Percentiles rank a stretch among this genome's conserved stretches.
Conservation (phyloP, 768 basidiomycete species). For the Cyclocybe aegerita region DNA sequence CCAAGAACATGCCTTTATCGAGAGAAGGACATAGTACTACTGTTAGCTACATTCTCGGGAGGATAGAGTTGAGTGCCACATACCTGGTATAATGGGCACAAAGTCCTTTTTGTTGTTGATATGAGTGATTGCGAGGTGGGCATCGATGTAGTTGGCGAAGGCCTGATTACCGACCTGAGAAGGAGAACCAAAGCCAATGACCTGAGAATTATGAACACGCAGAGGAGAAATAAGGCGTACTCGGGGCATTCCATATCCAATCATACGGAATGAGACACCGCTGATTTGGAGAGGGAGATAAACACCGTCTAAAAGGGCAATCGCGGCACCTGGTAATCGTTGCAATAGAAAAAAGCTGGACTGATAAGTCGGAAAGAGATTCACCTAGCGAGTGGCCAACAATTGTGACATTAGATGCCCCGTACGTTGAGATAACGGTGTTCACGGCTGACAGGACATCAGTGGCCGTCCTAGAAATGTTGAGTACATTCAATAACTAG, state of each 20-base stretch:
- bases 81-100: conserved; percentile 36
- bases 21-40: conserved; percentile 3
- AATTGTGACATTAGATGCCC: conserved; percentile 37
- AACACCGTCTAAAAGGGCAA: conserved; percentile 55
- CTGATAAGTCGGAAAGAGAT: neutral
- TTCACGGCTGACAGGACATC: conserved; percentile 40
- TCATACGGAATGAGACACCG: conserved; percentile 30
- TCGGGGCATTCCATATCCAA: conserved; percentile 40
- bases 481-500: neutral
- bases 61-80: neutral
- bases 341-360: neutral
- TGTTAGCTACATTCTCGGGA: neutral
- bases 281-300: conserved; percentile 53
- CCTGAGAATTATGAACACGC: conserved; percentile 10
- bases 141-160: conserved; percentile 59
- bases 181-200: neutral
- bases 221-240: conserved; percentile 29
- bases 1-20: conserved; percentile 28
- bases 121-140: conserved; percentile 44
- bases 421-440: conserved; percentile 30
- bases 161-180: conserved; percentile 50
- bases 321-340: conserved; percentile 40
- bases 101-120: conserved; percentile 54
- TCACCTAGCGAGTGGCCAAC: conserved; percentile 48
- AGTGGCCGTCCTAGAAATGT: conserved; percentile 34